Evolutionary conservation across 1,139 yeast species (phyloP).

Genomic region (Hansenula lynferdii): DNA sequence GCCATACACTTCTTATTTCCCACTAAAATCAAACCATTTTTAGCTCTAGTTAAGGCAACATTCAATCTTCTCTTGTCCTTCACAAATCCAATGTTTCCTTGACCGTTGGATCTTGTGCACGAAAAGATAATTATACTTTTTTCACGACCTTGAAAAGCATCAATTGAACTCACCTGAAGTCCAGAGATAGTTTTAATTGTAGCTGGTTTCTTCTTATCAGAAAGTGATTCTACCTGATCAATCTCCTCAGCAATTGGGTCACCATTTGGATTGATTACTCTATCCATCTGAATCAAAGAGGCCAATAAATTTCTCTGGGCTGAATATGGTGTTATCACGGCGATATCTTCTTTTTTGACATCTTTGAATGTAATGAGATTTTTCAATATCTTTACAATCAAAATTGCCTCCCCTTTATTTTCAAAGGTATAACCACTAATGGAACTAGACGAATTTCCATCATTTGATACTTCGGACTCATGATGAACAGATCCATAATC

Average conservation of each 20-base stretch:
- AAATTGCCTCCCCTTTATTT: constrained; percentile 47
- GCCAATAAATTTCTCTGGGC: constrained; percentile 68
- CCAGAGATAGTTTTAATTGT: constrained; percentile 60
- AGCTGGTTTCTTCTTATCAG: constrained; percentile 35
- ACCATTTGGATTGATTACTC: constrained; percentile 50
- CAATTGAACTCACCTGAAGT: constrained; percentile 64
- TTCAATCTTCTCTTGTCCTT: constrained; percentile 53
- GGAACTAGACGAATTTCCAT: constrained; percentile 31
- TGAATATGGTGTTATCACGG: constrained; percentile 68
- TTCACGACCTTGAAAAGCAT: constrained; percentile 66
- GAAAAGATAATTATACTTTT: constrained; percentile 55
- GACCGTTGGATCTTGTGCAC: constrained; percentile 52
- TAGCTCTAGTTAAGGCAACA: constrained; percentile 63
- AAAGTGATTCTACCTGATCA: constrained; percentile 45
- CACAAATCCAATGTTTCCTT: constrained; percentile 52
- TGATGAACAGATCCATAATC: constrained; percentile 39
- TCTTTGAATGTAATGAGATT: constrained; percentile 50
- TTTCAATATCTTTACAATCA: constrained; percentile 41
- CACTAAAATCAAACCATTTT: constrained; percentile 47
- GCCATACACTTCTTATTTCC: constrained; percentile 52
- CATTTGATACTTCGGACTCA: constrained; percentile 43
- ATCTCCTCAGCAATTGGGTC: constrained; percentile 44
- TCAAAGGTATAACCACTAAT: constrained; percentile 49
- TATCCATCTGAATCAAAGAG: constrained; percentile 41
- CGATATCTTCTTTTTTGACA: constrained; percentile 46